These are phyloP conservation scores for Xylariaceae sp. DNA, from an alignment of 2,329 filamentous ascomycete genomes.

Conservation along the genomic window DNA sequence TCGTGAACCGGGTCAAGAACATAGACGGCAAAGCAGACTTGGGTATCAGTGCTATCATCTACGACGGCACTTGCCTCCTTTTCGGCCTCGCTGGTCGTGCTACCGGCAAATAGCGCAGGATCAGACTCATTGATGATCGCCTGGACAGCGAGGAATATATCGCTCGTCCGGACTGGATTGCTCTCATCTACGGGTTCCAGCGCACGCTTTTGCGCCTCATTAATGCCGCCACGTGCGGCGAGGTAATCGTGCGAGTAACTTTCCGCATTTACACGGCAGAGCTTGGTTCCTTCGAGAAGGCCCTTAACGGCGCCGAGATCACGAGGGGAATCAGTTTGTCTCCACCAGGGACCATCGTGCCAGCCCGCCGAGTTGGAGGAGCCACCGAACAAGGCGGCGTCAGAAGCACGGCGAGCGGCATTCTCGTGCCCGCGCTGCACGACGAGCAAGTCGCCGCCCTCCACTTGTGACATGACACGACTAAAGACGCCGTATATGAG, in stretches of 20 bases:
- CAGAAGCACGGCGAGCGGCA: slow-evolving; percentile 59
- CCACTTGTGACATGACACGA: slow-evolving; percentile 97
- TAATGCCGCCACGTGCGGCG: slow-evolving; percentile 67
- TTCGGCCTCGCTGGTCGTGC: slow-evolving; percentile 48
- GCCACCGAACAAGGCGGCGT: slow-evolving; percentile 48
- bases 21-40: slow-evolving; percentile 70
- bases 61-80: slow-evolving; percentile 49
- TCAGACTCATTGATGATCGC: slow-evolving; percentile 65
- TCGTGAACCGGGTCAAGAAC: slow-evolving; percentile 85
- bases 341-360: slow-evolving; percentile 97
- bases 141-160: slow-evolving; percentile 95
- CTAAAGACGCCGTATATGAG: slow-evolving; percentile 88
- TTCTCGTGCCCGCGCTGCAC: slow-evolving; percentile 90
- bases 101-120: slow-evolving; percentile 61
- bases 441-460: slow-evolving; percentile 90
- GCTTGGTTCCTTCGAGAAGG: slow-evolving; percentile 79
- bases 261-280: slow-evolving; percentile 84
- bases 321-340: slow-evolving; percentile 61
- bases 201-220: slow-evolving; percentile 72
- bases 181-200: slow-evolving; percentile 72
- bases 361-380: slow-evolving; percentile 53
- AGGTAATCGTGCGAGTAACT: slow-evolving; percentile 84
- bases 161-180: slow-evolving; percentile 86
- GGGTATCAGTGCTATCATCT: slow-evolving; percentile 50
- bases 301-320: slow-evolving; percentile 77